phyloP scores from a whole-genome alignment of 345 rosid genomes.

The Aegle marmelos region DNA sequence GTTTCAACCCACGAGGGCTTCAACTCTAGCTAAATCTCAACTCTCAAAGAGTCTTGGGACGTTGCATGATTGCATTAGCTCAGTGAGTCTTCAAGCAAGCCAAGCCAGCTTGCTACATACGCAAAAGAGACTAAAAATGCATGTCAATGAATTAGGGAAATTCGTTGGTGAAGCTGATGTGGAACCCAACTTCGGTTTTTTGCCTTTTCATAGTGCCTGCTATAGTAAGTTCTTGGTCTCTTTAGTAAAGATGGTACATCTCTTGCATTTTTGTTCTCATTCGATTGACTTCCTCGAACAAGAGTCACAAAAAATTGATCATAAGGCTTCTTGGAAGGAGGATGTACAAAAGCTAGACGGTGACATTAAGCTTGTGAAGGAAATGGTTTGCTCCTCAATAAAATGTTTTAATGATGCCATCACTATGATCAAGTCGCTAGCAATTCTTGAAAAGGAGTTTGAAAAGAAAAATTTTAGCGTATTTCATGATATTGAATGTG shows the following conservation, averaged over 20 bases:
- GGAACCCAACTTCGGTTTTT: constrained; percentile 84
- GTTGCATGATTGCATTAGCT: constrained; percentile 38
- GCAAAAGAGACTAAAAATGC: constrained; percentile 45
- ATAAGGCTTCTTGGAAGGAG: constrained; percentile 39
- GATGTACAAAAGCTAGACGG: constrained; percentile 31
- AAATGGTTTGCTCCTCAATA: constrained; percentile 30
- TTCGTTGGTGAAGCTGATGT: constrained; percentile 64
- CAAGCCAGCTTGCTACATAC: constrained; percentile 28
- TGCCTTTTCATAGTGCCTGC: constrained; percentile 60
- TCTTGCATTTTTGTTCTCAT: constrained; percentile 46
- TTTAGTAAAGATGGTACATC: constrained; percentile 59
- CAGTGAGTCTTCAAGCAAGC: constrained; percentile 33
- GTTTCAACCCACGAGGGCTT: constrained; percentile 63
- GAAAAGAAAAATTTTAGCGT: constrained; percentile 12
- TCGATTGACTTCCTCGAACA: constrained; percentile 43
- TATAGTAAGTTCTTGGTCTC: constrained; percentile 56
- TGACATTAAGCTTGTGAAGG: constrained; percentile 48
- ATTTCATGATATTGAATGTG: constrained; percentile 53
- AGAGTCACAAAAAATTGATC: constrained; percentile 31
- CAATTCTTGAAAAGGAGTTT: constrained; percentile 42
- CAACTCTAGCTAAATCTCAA: constrained; percentile 53
- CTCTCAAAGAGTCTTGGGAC: constrained; percentile 43
- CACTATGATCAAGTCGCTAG: constrained; percentile 42
- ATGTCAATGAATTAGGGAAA: constrained; percentile 44
- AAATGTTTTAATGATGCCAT: constrained; percentile 57